These are phyloP conservation scores for Paraconiothyrium sp. DNA, from an alignment of 2,329 filamentous ascomycete species.

Conservation along the genomic window DNA sequence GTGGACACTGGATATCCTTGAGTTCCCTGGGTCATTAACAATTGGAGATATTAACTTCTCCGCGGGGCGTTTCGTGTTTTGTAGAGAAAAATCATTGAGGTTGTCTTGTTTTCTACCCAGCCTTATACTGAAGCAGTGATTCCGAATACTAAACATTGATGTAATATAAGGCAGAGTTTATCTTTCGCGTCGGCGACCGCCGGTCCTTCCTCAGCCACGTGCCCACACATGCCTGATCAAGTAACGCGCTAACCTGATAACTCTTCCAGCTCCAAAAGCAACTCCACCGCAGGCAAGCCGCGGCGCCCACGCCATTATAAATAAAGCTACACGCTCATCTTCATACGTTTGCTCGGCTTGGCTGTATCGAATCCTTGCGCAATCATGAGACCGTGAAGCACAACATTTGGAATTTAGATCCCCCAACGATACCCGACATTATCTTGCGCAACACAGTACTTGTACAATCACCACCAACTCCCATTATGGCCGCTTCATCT, in stretches of 20 bases:
- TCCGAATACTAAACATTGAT: not conserved
- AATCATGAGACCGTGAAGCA: not conserved
- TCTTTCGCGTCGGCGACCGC: constrained; percentile 26
- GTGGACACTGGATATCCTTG: constrained; percentile 21
- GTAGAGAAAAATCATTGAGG: not conserved
- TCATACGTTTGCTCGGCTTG: not conserved
- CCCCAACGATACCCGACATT: too few relatives aligned
- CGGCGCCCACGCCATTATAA: constrained; percentile 7
- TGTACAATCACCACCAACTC: not conserved
- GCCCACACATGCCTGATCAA: constrained; percentile 22
- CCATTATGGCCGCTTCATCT: constrained; percentile 43
- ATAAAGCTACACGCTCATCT: constrained; percentile 17
- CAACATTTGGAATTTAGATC: too few relatives aligned
- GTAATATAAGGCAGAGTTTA: not conserved
- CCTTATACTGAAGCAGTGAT: not conserved
- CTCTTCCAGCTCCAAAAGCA: constrained; percentile 11
- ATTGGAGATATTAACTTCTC: not conserved
- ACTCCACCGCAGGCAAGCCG: constrained; percentile 19
- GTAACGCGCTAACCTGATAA: constrained; percentile 24
- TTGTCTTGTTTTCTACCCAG: not conserved
- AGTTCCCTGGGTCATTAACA: constrained; percentile 7
- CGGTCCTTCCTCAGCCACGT: constrained; percentile 22
- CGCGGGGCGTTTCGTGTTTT: not conserved
- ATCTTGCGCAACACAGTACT: not conserved
- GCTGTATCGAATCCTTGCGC: not conserved